phyloP scores from a whole-genome alignment of 2,329 filamentous ascomycete genomes.

The Ceratocystis cubensis region DNA sequence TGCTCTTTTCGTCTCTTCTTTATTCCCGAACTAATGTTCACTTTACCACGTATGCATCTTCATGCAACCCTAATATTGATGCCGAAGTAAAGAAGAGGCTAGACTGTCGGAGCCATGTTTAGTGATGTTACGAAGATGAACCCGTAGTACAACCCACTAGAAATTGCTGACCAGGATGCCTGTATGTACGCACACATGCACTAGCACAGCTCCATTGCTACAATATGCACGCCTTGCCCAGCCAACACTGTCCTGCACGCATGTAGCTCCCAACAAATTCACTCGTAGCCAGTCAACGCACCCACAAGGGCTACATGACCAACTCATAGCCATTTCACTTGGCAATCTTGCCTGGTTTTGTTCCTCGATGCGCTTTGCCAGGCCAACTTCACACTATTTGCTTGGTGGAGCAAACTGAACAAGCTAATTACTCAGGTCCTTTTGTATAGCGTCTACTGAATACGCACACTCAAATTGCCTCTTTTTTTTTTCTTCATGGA shows the following conservation, averaged over 20 bases:
- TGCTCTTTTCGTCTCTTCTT: constrained; percentile 4
- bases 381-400: not conserved
- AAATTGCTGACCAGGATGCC: not conserved
- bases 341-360: not conserved
- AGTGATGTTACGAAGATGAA: not conserved
- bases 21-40: not conserved
- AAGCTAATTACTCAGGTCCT: not conserved
- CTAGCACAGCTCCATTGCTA: no score
- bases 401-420: not conserved
- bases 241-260: not conserved
- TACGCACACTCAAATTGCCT: not conserved
- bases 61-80: not conserved
- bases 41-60: not conserved
- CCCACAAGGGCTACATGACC: not conserved
- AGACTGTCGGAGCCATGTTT: not conserved
- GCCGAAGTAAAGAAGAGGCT: not conserved
- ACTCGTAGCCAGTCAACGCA: not conserved
- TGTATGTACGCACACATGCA: not conserved
- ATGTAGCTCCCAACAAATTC: not conserved
- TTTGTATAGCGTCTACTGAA: not conserved
- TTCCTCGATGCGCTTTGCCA: not conserved
- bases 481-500: not conserved
- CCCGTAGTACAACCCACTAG: not conserved
- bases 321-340: not conserved
- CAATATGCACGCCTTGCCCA: no score